Evolutionary conservation across 2,329 filamentous ascomycete species (phyloP).

Genomic region (Aspergillus sojae): DNA sequence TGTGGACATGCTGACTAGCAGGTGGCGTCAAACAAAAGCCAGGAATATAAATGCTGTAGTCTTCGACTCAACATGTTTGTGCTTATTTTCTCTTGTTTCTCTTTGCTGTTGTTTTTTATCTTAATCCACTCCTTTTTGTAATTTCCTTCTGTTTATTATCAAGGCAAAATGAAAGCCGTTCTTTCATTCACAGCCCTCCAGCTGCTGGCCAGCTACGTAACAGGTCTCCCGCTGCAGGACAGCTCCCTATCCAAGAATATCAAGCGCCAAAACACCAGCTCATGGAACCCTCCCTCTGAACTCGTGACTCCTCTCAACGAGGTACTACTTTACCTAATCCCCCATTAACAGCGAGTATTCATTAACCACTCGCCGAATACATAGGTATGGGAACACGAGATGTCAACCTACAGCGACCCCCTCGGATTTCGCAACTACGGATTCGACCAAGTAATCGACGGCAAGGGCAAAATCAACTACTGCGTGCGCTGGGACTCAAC

Average conservation of each 20-base stretch:
- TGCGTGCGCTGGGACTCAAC: slow-evolving; percentile 21
- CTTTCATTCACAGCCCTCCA: slow-evolving; percentile 18
- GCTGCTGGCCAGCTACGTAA: slow-evolving; percentile 22
- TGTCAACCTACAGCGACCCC: slow-evolving; percentile 16
- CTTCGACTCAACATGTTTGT: neutral
- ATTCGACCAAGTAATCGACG: slow-evolving; percentile 19
- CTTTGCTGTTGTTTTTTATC: no score
- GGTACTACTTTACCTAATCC: neutral
- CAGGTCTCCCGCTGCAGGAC: slow-evolving; percentile 15
- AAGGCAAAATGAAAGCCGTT: slow-evolving; percentile 12
- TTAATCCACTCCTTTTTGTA: neutral
- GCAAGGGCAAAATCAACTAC: slow-evolving; percentile 19
- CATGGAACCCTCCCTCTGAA: slow-evolving; percentile 19
- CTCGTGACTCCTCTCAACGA: slow-evolving; percentile 19
- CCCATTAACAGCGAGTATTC: accelerated
- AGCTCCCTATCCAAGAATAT: neutral
- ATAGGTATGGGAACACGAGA: slow-evolving; percentile 21
- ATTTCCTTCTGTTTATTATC: neutral
- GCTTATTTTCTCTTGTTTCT: neutral
- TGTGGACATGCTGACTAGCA: neutral
- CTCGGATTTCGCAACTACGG: slow-evolving; percentile 22
- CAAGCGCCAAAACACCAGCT: slow-evolving; percentile 10
- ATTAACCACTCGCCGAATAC: neutral
- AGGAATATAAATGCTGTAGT: neutral
- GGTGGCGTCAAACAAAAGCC: no score